These are phyloP conservation scores for Coemansia sp. DNA, from an alignment of 192 early-diverging fungal species.

Conservation along the genomic window DNA sequence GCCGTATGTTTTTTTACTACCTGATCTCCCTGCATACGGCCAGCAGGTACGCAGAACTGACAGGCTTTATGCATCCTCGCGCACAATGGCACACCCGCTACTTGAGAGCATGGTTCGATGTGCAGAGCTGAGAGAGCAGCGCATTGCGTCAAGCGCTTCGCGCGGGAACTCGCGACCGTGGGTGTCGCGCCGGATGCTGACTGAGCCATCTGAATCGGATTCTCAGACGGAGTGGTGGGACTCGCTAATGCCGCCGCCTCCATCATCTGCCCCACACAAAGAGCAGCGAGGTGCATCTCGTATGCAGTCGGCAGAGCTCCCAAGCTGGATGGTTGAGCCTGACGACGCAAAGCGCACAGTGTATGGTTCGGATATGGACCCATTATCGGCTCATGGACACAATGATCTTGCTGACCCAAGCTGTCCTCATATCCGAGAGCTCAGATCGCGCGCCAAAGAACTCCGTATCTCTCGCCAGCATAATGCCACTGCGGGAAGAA, in stretches of 20 bases:
- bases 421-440: slow-evolving; percentile 38
- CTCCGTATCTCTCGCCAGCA: slow-evolving; percentile 42
- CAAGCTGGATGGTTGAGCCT: slow-evolving; percentile 29
- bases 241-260: slow-evolving; percentile 47
- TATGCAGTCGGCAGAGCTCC: slow-evolving; percentile 30
- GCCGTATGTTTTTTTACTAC: slow-evolving; percentile 37
- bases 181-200: slow-evolving; percentile 24
- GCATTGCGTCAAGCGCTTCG: slow-evolving; percentile 17
- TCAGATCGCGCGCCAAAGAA: slow-evolving; percentile 40
- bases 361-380: slow-evolving; percentile 21
- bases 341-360: slow-evolving; percentile 41
- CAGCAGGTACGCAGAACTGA: slow-evolving; percentile 44
- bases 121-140: slow-evolving; percentile 39
- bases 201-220: slow-evolving; percentile 19
- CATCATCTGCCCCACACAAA: slow-evolving; percentile 2
- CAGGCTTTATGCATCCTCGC: slow-evolving; percentile 35
- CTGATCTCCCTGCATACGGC: slow-evolving; percentile 36
- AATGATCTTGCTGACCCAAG: slow-evolving; percentile 20
- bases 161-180: slow-evolving; percentile 24
- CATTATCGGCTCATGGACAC: not conserved
- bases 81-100: slow-evolving; percentile 34
- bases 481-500: slow-evolving; percentile 12
- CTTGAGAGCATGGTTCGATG: slow-evolving; percentile 47
- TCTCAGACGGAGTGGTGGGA: slow-evolving; percentile 43
- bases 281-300: slow-evolving; percentile 19